Evolutionary conservation across 192 early-diverging fungal species (phyloP).

Genomic region (Entomortierella parvispora): DNA sequence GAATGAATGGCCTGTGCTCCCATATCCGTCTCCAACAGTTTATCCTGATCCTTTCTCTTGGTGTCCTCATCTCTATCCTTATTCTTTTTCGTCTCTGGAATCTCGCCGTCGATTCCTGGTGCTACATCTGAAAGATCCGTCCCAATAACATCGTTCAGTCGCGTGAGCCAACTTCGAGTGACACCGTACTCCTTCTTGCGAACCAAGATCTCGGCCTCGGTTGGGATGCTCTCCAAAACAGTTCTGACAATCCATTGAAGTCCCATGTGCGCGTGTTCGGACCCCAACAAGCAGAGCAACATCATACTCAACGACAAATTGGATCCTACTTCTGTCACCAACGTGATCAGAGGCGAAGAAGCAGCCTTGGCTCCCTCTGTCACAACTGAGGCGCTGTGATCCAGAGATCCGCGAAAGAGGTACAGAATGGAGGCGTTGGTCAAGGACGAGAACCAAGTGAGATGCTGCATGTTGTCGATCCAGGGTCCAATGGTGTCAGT

Average conservation of each 20-base stretch:
- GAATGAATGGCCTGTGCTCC: constrained; percentile 23
- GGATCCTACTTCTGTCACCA: neutral
- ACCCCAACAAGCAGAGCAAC: constrained; percentile 26
- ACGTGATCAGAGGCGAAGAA: neutral
- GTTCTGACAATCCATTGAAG: constrained; percentile 17
- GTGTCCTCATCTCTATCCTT: neutral
- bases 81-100: neutral
- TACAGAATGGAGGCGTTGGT: constrained; percentile 68
- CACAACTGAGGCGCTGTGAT: neutral
- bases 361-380: neutral
- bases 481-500: constrained; percentile 85
- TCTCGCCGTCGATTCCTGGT: neutral
- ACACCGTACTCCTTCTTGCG: constrained; percentile 31
- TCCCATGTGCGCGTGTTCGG: constrained; percentile 41
- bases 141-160: constrained; percentile 31
- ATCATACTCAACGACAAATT: constrained; percentile 23
- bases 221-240: constrained; percentile 29
- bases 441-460: constrained; percentile 66
- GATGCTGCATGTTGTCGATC: constrained; percentile 65
- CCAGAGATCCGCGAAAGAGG: constrained; percentile 51
- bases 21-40: constrained; percentile 9
- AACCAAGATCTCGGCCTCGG: constrained; percentile 19
- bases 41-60: neutral
- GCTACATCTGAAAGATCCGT: neutral
- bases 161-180: constrained; percentile 30